These are phyloP conservation scores for Penicillium italicum DNA, from an alignment of 2,329 filamentous ascomycete genomes.

Conservation along the genomic window DNA sequence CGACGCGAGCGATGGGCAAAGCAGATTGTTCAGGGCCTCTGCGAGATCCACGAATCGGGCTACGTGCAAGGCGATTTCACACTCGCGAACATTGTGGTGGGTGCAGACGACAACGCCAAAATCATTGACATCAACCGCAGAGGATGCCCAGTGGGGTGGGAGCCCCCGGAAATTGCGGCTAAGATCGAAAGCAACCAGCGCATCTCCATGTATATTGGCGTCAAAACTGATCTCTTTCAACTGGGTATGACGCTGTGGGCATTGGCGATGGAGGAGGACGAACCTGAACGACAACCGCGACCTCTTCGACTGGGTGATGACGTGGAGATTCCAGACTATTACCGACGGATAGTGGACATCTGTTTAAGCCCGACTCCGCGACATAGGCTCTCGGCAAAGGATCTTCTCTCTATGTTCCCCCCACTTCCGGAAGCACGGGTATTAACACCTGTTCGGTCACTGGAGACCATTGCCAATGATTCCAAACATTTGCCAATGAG, in stretches of 20 bases:
- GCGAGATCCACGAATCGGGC: slow-evolving; percentile 90
- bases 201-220: slow-evolving; percentile 95
- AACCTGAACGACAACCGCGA: slow-evolving; percentile 74
- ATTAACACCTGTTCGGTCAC: slow-evolving; percentile 11
- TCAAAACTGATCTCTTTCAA: slow-evolving; percentile 95
- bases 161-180: slow-evolving; percentile 82
- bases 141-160: slow-evolving; percentile 97
- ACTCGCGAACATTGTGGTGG: slow-evolving; percentile 93
- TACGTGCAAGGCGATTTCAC: slow-evolving; percentile 98
- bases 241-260: slow-evolving; percentile 97
- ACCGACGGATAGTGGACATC: slow-evolving; percentile 67
- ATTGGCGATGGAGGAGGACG: slow-evolving; percentile 79
- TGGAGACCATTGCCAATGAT: not conserved
- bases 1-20: slow-evolving; percentile 81
- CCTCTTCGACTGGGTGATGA: slow-evolving; percentile 62
- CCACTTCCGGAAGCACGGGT: slow-evolving; percentile 11
- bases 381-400: slow-evolving; percentile 66
- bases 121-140: slow-evolving; percentile 98
- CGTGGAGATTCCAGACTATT: slow-evolving; percentile 68
- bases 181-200: slow-evolving; percentile 85
- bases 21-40: slow-evolving; percentile 83
- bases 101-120: slow-evolving; percentile 76
- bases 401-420: slow-evolving; percentile 69
- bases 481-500: slow-evolving; percentile 3
- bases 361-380: slow-evolving; percentile 75